Percentiles rank a stretch among this genome's conserved stretches.
Conservation (phyloP, 305 asterid species). For the Fraxinus albicans region DNA sequence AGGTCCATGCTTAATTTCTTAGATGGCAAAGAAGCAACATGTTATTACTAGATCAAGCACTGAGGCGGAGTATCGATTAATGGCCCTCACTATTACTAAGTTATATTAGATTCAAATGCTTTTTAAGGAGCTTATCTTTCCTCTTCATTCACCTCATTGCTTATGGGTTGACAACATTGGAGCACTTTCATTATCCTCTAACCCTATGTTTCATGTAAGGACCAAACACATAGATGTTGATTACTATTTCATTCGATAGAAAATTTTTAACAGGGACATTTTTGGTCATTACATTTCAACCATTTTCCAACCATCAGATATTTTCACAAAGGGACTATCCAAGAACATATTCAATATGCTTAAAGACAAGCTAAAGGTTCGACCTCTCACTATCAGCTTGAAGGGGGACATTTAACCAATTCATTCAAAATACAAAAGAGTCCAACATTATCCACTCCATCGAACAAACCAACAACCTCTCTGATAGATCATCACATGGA, state of each 20-base stretch:
- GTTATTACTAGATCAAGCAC: background rate
- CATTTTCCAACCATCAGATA: background rate
- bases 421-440: too few relatives aligned
- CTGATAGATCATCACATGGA: too few relatives aligned
- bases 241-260: background rate
- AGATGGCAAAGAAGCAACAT: background rate
- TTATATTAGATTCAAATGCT: background rate
- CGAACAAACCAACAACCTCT: too few relatives aligned
- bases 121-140: background rate
- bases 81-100: background rate
- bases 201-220: too few relatives aligned
- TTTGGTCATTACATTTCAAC: background rate
- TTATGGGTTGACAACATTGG: background rate
- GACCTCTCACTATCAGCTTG: background rate
- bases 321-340: background rate
- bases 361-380: background rate
- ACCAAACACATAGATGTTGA: background rate
- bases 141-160: background rate
- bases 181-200: background rate
- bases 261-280: background rate
- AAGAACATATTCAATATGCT: background rate
- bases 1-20: background rate
- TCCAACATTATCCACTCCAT: too few relatives aligned
- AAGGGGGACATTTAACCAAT: background rate
- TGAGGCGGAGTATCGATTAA: background rate